phyloP scores from a whole-genome alignment of 1,139 yeast genomes.

The Blastobotrys ciferrii region DNA sequence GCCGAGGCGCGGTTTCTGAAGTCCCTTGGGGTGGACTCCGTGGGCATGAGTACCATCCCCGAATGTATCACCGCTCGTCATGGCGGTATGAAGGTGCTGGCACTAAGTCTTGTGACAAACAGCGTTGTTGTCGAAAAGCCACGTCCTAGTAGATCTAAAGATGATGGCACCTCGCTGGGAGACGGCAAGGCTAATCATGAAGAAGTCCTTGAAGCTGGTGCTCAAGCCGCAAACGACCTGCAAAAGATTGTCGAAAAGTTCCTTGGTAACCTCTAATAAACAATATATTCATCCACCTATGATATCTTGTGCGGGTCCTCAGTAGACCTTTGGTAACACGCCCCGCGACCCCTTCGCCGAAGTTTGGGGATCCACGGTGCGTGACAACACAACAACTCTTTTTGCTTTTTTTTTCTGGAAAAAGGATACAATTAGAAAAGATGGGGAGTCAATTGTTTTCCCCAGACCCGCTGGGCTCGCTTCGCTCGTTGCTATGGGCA shows the following conservation, averaged over 20 bases:
- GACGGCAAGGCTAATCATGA: constrained; percentile 85
- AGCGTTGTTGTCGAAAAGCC: constrained; percentile 64
- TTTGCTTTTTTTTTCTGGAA: too few relatives aligned
- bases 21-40: constrained; percentile 83
- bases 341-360: too few relatives aligned
- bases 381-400: too few relatives aligned
- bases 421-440: too few relatives aligned
- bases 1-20: constrained; percentile 84
- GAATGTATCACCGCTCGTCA: constrained; percentile 93
- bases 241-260: constrained; percentile 65
- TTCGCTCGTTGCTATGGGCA: too few relatives aligned
- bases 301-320: too few relatives aligned
- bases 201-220: constrained; percentile 84
- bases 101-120: constrained; percentile 83
- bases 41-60: constrained; percentile 98
- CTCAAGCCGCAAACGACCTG: constrained; percentile 76
- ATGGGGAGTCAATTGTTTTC: too few relatives aligned
- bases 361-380: too few relatives aligned
- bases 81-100: constrained; percentile 75
- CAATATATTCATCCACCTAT: too few relatives aligned
- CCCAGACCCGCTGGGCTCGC: too few relatives aligned
- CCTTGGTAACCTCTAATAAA: constrained; percentile 43
- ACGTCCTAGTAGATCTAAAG: constrained; percentile 14
- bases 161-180: constrained; percentile 51
- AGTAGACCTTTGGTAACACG: too few relatives aligned